Percentiles rank a stretch among this genome's conserved stretches.
Evolutionary conservation across 805 yeast genomes (phyloP).

Genomic region (Spathaspora boniae): DNA sequence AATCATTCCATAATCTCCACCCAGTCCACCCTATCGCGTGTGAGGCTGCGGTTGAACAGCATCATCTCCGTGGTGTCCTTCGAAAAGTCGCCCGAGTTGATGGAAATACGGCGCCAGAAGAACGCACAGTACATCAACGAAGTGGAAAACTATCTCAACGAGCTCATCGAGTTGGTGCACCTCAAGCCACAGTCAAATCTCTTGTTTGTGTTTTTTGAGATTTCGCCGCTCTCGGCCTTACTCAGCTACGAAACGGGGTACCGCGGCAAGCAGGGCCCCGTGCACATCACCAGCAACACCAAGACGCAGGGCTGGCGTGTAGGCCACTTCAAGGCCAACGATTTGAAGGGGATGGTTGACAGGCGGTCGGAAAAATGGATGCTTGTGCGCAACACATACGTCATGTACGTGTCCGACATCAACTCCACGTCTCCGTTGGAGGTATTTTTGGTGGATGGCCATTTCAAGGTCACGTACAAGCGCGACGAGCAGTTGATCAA

Average conservation of each 20-base stretch:
- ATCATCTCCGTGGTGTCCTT: slow-evolving; percentile 20
- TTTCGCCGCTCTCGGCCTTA: slow-evolving; percentile 83
- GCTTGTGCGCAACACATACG: slow-evolving; percentile 76
- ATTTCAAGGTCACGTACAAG: slow-evolving; percentile 56
- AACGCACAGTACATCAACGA: slow-evolving; percentile 41
- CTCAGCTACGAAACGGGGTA: slow-evolving; percentile 77
- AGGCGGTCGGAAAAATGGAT: slow-evolving; percentile 94
- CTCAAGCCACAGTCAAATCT: slow-evolving; percentile 80
- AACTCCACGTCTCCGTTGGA: slow-evolving; percentile 86
- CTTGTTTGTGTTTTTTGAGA: slow-evolving; percentile 81
- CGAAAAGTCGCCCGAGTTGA: slow-evolving; percentile 28
- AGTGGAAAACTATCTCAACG: slow-evolving; percentile 66
- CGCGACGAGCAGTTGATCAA: slow-evolving; percentile 26
- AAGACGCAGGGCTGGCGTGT: slow-evolving; percentile 94
- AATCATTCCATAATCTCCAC: slow-evolving; percentile 14
- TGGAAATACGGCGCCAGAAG: slow-evolving; percentile 19
- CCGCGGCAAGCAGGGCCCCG: slow-evolving; percentile 85
- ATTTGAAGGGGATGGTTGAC: slow-evolving; percentile 79
- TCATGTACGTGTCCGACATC: slow-evolving; percentile 82
- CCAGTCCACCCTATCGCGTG: slow-evolving; percentile 9
- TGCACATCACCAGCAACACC: slow-evolving; percentile 79
- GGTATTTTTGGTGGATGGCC: slow-evolving; percentile 81
- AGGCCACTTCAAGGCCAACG: slow-evolving; percentile 77
- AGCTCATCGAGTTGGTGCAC: slow-evolving; percentile 54
- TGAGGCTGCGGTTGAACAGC: slow-evolving; percentile 29